These are phyloP conservation scores for Vaccinium vitisidaea DNA, from an alignment of 148 eudicot genomes.

Conservation along the genomic window DNA sequence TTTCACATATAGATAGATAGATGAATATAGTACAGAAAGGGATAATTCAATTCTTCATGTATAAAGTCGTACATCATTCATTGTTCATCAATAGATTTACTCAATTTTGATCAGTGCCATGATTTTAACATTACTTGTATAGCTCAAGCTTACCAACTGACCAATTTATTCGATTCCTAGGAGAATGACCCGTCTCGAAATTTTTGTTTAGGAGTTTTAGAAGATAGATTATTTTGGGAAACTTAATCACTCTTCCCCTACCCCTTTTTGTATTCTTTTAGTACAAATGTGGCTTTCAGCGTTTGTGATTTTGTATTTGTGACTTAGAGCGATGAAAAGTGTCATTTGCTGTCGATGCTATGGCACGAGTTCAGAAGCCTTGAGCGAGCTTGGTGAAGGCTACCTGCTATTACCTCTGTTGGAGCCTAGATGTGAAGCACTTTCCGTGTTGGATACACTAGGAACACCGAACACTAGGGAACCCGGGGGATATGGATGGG, in stretches of 20 bases:
- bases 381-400: not conserved
- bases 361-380: not conserved
- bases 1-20: not conserved
- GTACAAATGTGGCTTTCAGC: not conserved
- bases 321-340: not conserved
- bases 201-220: no score
- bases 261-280: no score
- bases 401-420: not conserved
- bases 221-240: no score
- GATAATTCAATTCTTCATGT: slow-evolving; percentile 2
- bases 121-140: not conserved
- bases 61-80: slow-evolving; percentile 17
- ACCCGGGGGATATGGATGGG: not conserved
- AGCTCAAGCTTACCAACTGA: not conserved
- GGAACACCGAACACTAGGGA: no score
- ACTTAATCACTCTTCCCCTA: no score
- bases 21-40: not conserved
- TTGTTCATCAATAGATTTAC: not conserved
- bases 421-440: not conserved
- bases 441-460: no score
- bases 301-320: not conserved
- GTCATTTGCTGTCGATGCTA: not conserved
- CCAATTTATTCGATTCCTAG: no score
- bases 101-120: not conserved
- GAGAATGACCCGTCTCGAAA: no score